Evolutionary conservation across 257 asterid species (phyloP).

Genomic region (Handroanthus guayacan): DNA sequence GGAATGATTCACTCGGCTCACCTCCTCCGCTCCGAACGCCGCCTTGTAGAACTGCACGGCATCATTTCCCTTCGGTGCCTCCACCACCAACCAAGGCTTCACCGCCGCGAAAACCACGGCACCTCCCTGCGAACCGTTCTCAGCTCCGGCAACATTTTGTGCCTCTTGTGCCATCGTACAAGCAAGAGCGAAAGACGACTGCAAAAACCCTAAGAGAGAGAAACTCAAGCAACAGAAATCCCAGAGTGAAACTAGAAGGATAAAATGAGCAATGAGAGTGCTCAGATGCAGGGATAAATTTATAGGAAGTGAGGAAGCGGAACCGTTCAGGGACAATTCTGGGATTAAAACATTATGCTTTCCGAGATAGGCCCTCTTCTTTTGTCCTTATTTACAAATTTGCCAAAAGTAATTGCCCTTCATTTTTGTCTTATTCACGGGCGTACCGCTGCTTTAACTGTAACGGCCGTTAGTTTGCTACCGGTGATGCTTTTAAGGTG

Average conservation of each 20-base stretch:
- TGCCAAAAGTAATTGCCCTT: slow-evolving; percentile 25
- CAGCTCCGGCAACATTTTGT: slow-evolving; percentile 43
- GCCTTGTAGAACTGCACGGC: slow-evolving; percentile 78
- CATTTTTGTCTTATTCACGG: slow-evolving; percentile 30
- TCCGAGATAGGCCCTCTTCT: slow-evolving; percentile 26
- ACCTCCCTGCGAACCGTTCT: slow-evolving; percentile 38
- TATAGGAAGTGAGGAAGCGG: slow-evolving; percentile 68
- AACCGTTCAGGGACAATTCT: slow-evolving; percentile 49
- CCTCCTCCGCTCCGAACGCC: slow-evolving; percentile 91
- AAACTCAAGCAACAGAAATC: background rate
- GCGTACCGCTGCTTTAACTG: slow-evolving; percentile 39
- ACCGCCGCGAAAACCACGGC: slow-evolving; percentile 51
- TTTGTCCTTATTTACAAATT: slow-evolving; percentile 38
- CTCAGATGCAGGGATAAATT: slow-evolving; percentile 36
- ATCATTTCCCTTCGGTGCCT: slow-evolving; percentile 66
- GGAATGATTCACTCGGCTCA: slow-evolving; percentile 60
- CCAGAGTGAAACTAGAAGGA: slow-evolving; percentile 22
- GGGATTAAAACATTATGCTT: slow-evolving; percentile 33
- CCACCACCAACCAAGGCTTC: slow-evolving; percentile 74
- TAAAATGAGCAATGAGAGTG: background rate
- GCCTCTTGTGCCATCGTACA: slow-evolving; percentile 55
- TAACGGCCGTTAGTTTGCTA: slow-evolving; percentile 33
- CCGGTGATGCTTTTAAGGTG: slow-evolving; percentile 13
- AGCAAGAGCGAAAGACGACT: background rate
- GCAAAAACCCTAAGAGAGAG: slow-evolving; percentile 36